A percentile compares a stretch with the other conserved stretches of the same genome.
phyloP scores from a whole-genome alignment of 495 filamentous ascomycete genomes.

The Penicillium goetzii region DNA sequence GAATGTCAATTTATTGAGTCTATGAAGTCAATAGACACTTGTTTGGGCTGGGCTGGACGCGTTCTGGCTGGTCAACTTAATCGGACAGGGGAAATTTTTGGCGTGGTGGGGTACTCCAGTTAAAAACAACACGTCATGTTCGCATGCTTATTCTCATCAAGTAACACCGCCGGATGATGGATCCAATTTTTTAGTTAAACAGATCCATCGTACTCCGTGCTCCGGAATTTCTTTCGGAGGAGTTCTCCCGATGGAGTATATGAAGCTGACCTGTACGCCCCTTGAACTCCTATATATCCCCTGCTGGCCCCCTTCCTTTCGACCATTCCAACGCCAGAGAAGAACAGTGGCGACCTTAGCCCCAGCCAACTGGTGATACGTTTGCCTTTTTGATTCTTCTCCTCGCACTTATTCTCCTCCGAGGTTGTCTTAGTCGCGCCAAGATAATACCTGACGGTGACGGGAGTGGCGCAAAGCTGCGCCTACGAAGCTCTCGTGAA shows the following conservation, averaged over 20 bases:
- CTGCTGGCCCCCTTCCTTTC: neutral
- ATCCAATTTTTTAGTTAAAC: neutral
- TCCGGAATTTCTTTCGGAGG: neutral
- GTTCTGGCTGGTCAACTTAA: slow-evolving; percentile 14
- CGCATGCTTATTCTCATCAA: neutral
- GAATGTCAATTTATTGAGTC: neutral
- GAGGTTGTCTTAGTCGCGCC: neutral
- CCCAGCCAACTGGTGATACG: neutral
- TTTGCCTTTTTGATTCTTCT: neutral
- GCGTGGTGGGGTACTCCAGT: neutral
- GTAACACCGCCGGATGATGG: slow-evolving; percentile 1
- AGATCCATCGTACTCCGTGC: neutral
- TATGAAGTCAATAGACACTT: neutral
- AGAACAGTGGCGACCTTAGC: neutral
- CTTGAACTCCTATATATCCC: neutral
- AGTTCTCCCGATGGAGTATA: neutral
- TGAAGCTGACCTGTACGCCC: neutral
- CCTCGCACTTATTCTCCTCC: neutral
- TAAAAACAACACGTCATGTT: neutral
- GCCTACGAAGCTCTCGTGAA: neutral
- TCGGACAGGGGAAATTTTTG: neutral
- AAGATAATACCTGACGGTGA: neutral
- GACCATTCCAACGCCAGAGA: neutral
- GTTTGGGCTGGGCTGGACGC: neutral
- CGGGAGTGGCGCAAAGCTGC: neutral